Evolutionary conservation across 768 basidiomycete species (phyloP), one percentile per base, ranked within the genome.

Genomic region (button mushroom (Agaricus bisporus)): DNA sequence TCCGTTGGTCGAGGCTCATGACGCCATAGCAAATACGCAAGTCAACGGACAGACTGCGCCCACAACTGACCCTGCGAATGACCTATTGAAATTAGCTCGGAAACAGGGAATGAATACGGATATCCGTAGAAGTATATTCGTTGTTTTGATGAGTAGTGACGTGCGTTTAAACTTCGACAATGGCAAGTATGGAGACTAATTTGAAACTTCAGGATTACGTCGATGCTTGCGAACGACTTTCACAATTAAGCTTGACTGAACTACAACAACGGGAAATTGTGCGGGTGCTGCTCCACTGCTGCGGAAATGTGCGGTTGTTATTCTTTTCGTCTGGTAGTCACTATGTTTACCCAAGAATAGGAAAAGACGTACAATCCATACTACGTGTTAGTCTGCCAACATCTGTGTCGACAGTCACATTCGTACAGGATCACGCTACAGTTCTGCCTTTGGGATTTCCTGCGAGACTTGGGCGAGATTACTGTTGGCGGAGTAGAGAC

Each of bases 71-170:
- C 61, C 64, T 4, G 61, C 63, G 26, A 73, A 69, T 41, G 65
- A 72, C 4, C 72, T 98, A 29, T 58, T 86, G 37, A 86, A 85
- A 60, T 76, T 98, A n/a, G 95, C 97, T 4, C 78, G 83, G 59
- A 87, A 85, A 64, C 97, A 99, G 66, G 97, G 97, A 18, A 98
- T 99, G 95, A 99, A 99, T 64, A 98, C 95, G 1, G 97, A 98
- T 60, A 86, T 98, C 37, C 79, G 95, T 36, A 76, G 92, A 57
- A 86, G 88, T 51, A 85, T 98, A 49, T 99, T 99, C 63, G 83
- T 94, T 14, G 87, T 95, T 11, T 70, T 98, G 35, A 97, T 98
- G 93, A 95, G 90, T 63, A 90, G 91, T 60, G 92, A 95, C 63
- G 95, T 95, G 63, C 59, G 85, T 70, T 52, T 25, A 49, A 36